Conservation (phyloP, 768 basidiomycete species). For the Naganishia friedmannii region DNA sequence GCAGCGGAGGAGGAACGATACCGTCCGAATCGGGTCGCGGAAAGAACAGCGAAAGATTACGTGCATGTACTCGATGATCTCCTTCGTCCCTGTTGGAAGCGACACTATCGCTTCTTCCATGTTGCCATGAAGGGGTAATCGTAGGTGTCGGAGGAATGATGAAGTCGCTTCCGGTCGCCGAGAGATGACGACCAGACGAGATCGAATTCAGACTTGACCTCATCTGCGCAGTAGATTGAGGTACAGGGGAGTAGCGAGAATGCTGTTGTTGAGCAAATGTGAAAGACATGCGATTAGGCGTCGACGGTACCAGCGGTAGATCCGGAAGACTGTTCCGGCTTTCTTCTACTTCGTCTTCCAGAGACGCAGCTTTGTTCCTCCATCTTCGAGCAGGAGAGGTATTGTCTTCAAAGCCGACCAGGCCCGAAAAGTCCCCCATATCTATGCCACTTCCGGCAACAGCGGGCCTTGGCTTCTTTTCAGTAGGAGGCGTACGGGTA, state of each 20-base stretch:
- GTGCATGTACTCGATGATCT: slow-evolving; percentile 77
- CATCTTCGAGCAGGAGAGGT: slow-evolving; percentile 7
- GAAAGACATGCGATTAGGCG: slow-evolving; percentile 6
- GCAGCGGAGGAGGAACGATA: slow-evolving; percentile 60
- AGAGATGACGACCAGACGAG: neutral
- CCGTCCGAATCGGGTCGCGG: slow-evolving; percentile 70
- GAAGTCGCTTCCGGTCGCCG: slow-evolving; percentile 3
- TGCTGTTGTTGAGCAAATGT: slow-evolving; percentile 6
- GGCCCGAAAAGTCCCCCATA: neutral
- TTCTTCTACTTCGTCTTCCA: slow-evolving; percentile 25
- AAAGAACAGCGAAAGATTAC: slow-evolving; percentile 88
- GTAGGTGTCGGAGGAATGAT: slow-evolving; percentile 13
- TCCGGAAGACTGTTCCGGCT: slow-evolving; percentile 23
- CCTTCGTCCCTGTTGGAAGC: slow-evolving; percentile 35
- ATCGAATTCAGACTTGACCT: neutral
- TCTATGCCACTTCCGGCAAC: slow-evolving; percentile 8
- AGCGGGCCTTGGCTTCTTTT: neutral
- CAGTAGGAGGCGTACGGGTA: slow-evolving; percentile 2
- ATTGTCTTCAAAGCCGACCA: neutral
- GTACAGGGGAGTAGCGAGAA: slow-evolving; percentile 4
- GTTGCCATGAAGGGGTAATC: slow-evolving; percentile 35
- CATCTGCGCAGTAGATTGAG: neutral
- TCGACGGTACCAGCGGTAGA: slow-evolving; percentile 25
- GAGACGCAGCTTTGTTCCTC: neutral
- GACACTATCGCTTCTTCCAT: slow-evolving; percentile 33